These are phyloP conservation scores for Pinguiococcus pyrenoidosus DNA, from an alignment of 108 stramenopile genomes.

Conservation along the genomic window DNA sequence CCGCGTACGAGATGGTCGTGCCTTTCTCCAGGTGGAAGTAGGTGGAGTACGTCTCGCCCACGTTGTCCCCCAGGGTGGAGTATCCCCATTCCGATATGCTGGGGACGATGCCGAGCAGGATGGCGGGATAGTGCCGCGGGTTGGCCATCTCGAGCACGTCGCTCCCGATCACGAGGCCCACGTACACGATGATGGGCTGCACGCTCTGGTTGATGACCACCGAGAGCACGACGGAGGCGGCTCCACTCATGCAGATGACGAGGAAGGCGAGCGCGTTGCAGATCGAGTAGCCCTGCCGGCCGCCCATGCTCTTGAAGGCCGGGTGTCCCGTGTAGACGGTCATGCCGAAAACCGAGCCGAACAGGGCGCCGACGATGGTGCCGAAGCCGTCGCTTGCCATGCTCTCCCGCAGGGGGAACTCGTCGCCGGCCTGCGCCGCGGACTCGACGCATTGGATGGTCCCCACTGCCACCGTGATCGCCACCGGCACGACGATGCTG, in stretches of 20 bases:
- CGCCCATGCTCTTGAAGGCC: slow-evolving; percentile 47
- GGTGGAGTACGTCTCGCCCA: no score
- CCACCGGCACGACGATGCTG: slow-evolving; percentile 43
- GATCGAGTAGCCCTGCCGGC: slow-evolving; percentile 39
- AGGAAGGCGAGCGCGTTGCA: slow-evolving; percentile 42
- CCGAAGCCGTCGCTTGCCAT: slow-evolving; percentile 55
- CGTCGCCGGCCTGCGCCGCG: slow-evolving; percentile 49
- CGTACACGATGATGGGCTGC: slow-evolving; percentile 39
- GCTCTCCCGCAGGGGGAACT: slow-evolving; percentile 43
- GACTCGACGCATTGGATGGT: slow-evolving; percentile 29
- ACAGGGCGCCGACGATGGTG: slow-evolving; percentile 42
- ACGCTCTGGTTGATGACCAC: slow-evolving; percentile 13
- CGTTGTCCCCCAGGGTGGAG: no score
- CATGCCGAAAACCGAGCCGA: slow-evolving; percentile 52
- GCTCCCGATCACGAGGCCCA: slow-evolving; percentile 43
- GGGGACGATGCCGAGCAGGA: slow-evolving; percentile 41
- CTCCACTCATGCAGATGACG: slow-evolving; percentile 35
- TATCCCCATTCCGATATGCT: slow-evolving; percentile 1
- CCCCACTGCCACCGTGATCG: slow-evolving; percentile 26
- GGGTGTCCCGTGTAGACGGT: slow-evolving; percentile 59
- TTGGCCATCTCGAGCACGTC: slow-evolving; percentile 27
- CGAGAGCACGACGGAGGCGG: slow-evolving; percentile 13
- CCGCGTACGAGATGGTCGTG: slow-evolving; percentile 7
- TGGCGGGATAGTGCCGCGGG: slow-evolving; percentile 26
- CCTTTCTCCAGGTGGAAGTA: slow-evolving; percentile 4